Base-by-base conservation (phyloP, 2,329 filamentous ascomycete genomes). In the Colletotrichum chrysophilum region DNA sequence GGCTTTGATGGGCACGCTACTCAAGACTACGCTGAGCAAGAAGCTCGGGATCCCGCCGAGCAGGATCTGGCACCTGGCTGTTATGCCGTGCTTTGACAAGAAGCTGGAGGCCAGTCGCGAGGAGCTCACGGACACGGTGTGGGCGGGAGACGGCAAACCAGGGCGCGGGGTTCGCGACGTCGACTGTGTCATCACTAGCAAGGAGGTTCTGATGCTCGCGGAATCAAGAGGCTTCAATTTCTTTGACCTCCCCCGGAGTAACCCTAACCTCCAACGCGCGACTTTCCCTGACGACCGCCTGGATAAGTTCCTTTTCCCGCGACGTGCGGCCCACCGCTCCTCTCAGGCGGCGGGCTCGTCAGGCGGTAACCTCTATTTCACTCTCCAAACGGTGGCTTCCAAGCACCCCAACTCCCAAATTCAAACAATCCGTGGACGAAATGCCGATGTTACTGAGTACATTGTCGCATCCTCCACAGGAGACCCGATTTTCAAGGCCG, bases 11-110 rank as follows among this genome's bases (percentile, higher is more conserved):
- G 97, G 97, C 14, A 98, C 96, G 0, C 89, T 98, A 56, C 84
- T 99, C 71, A 99, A 99, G 85, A 96, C 95, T 1, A 91, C 94
- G 1, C 86, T 99, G 43, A 95, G 94, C 84, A 92, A 91, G 78
- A 90, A 88, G 68, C 89, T 96, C 77, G 91, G 91, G 38, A 92
- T 98, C 65, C 85, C 93, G 1, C 94, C 96, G 0, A 92, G 93
- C 77, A 92, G 93, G 79, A 96, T 99, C 82, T 99, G 96, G 95
- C 96, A 98, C 84, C 85, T 98, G 69, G 95, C 96, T 14, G 90
- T 99, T 61, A 99, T 99, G 97, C 97, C 97, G 24, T 99, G 97
- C 84, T 98, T 99, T 84, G 97, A 99, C 84, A 99, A 99, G 88
- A 99, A 99, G 85, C 90, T 99, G 32, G 97, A 99, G 86, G 97